phyloP scores from a whole-genome alignment of 2,329 filamentous ascomycete species.

The Tolypocladium tropicale region DNA sequence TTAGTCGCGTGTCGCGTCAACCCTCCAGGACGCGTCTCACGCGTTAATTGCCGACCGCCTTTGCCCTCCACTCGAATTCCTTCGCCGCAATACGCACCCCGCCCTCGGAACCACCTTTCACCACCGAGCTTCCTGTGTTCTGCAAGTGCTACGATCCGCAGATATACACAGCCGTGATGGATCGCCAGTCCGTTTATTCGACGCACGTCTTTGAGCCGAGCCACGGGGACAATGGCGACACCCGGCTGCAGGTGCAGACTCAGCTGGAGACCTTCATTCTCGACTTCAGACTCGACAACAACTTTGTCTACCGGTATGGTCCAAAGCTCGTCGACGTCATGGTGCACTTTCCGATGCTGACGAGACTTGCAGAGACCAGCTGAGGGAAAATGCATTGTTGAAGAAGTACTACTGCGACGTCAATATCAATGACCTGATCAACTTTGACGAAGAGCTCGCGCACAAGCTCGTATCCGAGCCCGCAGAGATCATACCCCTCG shows the following conservation, averaged over 20 bases:
- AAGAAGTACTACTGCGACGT: constrained; percentile 96
- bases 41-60: constrained; percentile 8
- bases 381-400: constrained; percentile 86
- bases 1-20: constrained; percentile 13
- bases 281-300: constrained; percentile 86
- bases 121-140: neutral
- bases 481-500: constrained; percentile 82
- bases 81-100: constrained; percentile 12
- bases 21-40: constrained; percentile 8
- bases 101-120: constrained; percentile 6
- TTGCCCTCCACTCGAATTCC: neutral
- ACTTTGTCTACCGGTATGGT: constrained; percentile 80
- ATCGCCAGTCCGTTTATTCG: constrained; percentile 79
- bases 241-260: constrained; percentile 60
- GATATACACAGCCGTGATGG: constrained; percentile 44
- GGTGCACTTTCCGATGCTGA: constrained; percentile 4
- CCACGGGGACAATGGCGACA: constrained; percentile 56
- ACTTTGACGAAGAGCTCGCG: constrained; percentile 89
- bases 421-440: constrained; percentile 91
- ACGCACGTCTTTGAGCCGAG: constrained; percentile 68
- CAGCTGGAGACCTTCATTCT: constrained; percentile 86
- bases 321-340: neutral
- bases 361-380: constrained; percentile 62
- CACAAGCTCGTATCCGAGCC: constrained; percentile 84
- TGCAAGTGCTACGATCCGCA: constrained; percentile 4